A percentile compares a stretch with the other conserved stretches of the same genome.
These are phyloP conservation scores for Amanita muscaria DNA, from an alignment of 768 basidiomycete species.

Conservation along the genomic window DNA sequence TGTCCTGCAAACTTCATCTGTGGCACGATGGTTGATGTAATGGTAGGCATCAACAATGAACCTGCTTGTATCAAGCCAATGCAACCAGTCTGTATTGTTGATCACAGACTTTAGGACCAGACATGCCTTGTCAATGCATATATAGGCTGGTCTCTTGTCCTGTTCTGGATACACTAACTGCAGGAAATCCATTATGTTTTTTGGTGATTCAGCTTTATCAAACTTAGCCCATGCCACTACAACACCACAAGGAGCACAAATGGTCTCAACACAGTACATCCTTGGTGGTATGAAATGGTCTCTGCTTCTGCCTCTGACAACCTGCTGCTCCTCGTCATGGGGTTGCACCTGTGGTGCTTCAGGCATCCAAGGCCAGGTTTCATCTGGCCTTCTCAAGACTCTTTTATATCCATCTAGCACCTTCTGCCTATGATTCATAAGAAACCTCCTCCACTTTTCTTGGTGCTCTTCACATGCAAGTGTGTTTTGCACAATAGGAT, in stretches of 20 bases:
- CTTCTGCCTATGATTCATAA: background rate
- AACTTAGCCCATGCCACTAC: slow-evolving; percentile 17
- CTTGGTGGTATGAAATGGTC: slow-evolving; percentile 7
- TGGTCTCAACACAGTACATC: slow-evolving; percentile 15
- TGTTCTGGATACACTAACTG: slow-evolving; percentile 10
- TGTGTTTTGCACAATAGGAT: slow-evolving; percentile 10
- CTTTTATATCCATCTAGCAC: background rate
- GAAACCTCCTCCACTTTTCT: slow-evolving; percentile 12
- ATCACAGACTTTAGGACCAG: slow-evolving; percentile 5
- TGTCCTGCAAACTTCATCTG: slow-evolving; percentile 10
- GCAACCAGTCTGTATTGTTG: slow-evolving; percentile 6
- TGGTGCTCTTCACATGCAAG: slow-evolving; percentile 18
- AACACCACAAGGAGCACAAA: slow-evolving; percentile 14
- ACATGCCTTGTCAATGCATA: slow-evolving; percentile 14
- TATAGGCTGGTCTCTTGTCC: slow-evolving; percentile 8
- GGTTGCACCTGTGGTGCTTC: background rate
- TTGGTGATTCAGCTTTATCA: slow-evolving; percentile 14
- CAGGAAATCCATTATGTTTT: slow-evolving; percentile 14
- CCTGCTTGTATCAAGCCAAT: slow-evolving; percentile 11
- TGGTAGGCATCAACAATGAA: slow-evolving; percentile 19
- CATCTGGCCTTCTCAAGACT: background rate
- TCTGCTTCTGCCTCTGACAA: background rate
- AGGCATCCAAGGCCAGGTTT: background rate
- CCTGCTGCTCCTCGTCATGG: slow-evolving; percentile 8
- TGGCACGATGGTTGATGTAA: slow-evolving; percentile 12